Conservation (phyloP, 2,329 filamentous ascomycete genomes). For the Alternaria brassicae region DNA sequence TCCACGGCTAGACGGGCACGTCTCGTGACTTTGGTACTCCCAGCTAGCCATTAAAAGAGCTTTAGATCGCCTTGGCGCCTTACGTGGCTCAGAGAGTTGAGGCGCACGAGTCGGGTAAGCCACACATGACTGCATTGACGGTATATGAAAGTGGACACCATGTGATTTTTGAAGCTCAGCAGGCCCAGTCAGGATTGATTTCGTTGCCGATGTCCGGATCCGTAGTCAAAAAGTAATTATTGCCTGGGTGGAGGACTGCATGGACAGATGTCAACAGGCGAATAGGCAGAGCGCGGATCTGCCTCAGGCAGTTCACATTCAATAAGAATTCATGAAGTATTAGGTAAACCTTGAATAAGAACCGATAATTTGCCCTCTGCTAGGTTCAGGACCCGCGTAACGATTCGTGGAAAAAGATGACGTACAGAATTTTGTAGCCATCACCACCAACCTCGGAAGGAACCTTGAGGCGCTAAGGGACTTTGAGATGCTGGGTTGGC, state of each 20-base stretch:
- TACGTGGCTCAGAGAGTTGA: conserved; percentile 1
- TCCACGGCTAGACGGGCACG: conserved; percentile 15
- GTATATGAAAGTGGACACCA: not conserved
- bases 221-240: not conserved
- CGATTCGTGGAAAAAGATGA: not conserved
- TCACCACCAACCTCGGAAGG: not conserved
- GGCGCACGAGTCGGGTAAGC: not conserved
- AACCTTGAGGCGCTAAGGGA: not conserved
- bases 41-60: conserved; percentile 15
- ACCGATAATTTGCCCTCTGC: not conserved
- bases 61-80: conserved; percentile 14
- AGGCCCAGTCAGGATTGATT: not conserved
- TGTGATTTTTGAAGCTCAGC: not conserved
- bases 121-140: conserved; percentile 1
- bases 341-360: not conserved
- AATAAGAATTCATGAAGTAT: not conserved
- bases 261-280: not conserved
- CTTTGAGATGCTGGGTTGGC: not conserved
- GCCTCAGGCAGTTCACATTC: not conserved
- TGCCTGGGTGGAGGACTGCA: not conserved
- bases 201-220: not conserved
- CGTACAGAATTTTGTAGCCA: not conserved
- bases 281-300: not conserved
- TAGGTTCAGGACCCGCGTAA: not conserved
- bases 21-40: conserved; percentile 28